Evolutionary conservation across 164 flowering plant species (phyloP).

Genomic region (Sedum album): DNA sequence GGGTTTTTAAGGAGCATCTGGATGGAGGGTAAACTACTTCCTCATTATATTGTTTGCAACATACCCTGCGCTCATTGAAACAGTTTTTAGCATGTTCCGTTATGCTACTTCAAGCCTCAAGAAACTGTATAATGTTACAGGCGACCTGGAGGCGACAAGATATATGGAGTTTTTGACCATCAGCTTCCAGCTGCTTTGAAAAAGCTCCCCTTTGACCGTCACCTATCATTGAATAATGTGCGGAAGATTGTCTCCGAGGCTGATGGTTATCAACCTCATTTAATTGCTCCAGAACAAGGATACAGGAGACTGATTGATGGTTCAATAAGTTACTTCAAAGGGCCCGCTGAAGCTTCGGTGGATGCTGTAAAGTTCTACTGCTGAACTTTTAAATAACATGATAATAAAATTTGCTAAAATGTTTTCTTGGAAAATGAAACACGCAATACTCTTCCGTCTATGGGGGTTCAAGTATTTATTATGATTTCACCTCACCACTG

Average conservation of each 20-base stretch:
- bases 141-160: slow-evolving; percentile 82
- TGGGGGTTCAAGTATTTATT: too few relatives aligned
- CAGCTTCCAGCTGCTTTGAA: slow-evolving; percentile 83
- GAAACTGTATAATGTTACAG: slow-evolving; percentile 24
- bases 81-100: not conserved
- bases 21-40: slow-evolving; percentile 65
- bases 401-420: too few relatives aligned
- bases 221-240: slow-evolving; percentile 70
- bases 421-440: not conserved
- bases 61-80: not conserved
- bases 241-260: slow-evolving; percentile 71
- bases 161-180: slow-evolving; percentile 82
- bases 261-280: slow-evolving; percentile 92
- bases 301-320: slow-evolving; percentile 94
- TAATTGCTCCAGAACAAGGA: slow-evolving; percentile 98
- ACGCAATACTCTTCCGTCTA: not conserved
- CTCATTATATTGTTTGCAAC: not conserved
- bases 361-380: slow-evolving; percentile 68
- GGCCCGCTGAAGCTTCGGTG: slow-evolving; percentile 98
- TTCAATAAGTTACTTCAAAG: slow-evolving; percentile 86
- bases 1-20: slow-evolving; percentile 73
- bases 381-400: not conserved
- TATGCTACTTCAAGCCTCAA: not conserved
- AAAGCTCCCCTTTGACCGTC: slow-evolving; percentile 80
- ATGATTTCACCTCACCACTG: too few relatives aligned